Conservation (phyloP, 2,329 filamentous ascomycete species). For the Rutstroemia sp. region DNA sequence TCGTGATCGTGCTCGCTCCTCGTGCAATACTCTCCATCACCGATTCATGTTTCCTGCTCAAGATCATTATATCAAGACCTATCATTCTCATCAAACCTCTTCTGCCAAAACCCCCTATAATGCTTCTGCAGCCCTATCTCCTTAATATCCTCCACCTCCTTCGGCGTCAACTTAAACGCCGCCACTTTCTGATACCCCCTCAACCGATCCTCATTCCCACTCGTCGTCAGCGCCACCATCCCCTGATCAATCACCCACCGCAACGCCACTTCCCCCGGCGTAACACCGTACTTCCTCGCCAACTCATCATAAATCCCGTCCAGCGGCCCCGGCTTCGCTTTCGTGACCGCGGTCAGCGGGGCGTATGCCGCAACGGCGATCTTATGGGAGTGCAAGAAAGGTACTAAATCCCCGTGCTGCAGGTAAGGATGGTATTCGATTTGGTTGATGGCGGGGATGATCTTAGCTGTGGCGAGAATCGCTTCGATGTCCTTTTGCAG, state of each 20-base stretch:
- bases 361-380: constrained; percentile 51
- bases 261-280: constrained; percentile 47
- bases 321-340: constrained; percentile 45
- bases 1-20: no score
- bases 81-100: constrained; percentile 47
- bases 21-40: no score
- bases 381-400: constrained; percentile 47
- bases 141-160: constrained; percentile 50
- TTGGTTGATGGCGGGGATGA: constrained; percentile 67
- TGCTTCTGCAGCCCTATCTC: constrained; percentile 53
- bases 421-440: constrained; percentile 75
- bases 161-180: constrained; percentile 50
- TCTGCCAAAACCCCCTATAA: constrained; percentile 50
- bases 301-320: constrained; percentile 43
- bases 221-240: constrained; percentile 52
- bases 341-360: constrained; percentile 44
- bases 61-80: constrained; percentile 27
- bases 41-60: no score
- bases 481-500: constrained; percentile 46
- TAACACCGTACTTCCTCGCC: constrained; percentile 51
- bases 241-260: constrained; percentile 55
- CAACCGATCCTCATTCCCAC: constrained; percentile 48
- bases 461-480: constrained; percentile 49
- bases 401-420: constrained; percentile 53
- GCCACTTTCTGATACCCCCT: constrained; percentile 45